Evolutionary conservation across 2,329 filamentous ascomycete species (phyloP).

Genomic region (Exophiala spinifera): DNA sequence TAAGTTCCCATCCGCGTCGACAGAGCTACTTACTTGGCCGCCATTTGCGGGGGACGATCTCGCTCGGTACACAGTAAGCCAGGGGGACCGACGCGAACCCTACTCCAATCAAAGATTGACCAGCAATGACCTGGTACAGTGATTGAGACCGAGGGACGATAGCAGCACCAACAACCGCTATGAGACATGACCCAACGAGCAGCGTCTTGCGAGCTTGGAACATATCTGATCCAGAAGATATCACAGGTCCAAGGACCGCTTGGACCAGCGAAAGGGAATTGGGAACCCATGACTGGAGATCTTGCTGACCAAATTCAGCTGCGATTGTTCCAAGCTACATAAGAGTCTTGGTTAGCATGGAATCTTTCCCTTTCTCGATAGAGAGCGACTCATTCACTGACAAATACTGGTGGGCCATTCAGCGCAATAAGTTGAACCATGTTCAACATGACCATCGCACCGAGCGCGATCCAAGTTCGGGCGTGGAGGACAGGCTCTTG

Average conservation of each 20-base stretch:
- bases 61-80: constrained; percentile 13
- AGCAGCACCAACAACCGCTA: constrained; percentile 11
- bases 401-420: neutral
- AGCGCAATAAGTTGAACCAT: neutral
- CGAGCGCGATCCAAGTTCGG: constrained; percentile 3
- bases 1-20: neutral
- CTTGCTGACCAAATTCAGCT: no score
- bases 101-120: constrained; percentile 13
- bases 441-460: constrained; percentile 1
- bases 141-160: constrained; percentile 12
- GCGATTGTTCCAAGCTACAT: neutral
- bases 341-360: neutral
- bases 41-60: constrained; percentile 20
- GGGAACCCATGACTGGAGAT: constrained; percentile 10
- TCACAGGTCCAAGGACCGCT: constrained; percentile 14
- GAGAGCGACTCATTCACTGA: neutral
- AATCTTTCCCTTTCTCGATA: neutral
- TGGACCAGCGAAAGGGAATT: constrained; percentile 12
- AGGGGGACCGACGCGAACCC: constrained; percentile 16
- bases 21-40: constrained; percentile 10
- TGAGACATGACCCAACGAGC: neutral
- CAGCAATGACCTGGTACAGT: constrained; percentile 13
- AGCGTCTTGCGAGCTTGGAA: constrained; percentile 19
- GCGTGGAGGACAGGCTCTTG: constrained; percentile 6
- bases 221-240: constrained; percentile 16